These are phyloP conservation scores for Globisporangium barbulae DNA, from an alignment of 352 stramenopile genomes.

Conservation along the genomic window DNA sequence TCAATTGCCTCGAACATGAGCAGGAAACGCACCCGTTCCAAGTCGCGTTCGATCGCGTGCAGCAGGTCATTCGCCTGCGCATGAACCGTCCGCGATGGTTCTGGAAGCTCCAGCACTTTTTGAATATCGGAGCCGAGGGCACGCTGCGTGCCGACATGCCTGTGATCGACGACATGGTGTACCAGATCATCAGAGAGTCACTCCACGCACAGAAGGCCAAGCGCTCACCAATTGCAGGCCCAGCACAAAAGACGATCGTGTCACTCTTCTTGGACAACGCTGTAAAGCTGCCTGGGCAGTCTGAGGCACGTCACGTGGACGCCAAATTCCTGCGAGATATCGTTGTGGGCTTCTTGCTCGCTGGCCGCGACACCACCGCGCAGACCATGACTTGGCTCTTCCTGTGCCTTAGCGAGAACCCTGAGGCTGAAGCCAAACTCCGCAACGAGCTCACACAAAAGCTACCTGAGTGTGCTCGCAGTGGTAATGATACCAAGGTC, in stretches of 20 bases:
- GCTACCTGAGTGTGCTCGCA: neutral
- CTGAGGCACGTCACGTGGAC: constrained; percentile 5
- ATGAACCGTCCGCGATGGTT: constrained; percentile 31
- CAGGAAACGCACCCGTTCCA: constrained; percentile 27
- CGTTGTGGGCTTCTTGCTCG: constrained; percentile 60
- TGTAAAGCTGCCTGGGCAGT: neutral
- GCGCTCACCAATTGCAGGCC: too few species aligned
- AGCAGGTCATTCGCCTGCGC: constrained; percentile 25
- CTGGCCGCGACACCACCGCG: constrained; percentile 57
- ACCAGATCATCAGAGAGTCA: constrained; percentile 16
- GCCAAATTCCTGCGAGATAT: constrained; percentile 44
- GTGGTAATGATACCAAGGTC: neutral
- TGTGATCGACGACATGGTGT: constrained; percentile 9
- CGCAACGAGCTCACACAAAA: neutral
- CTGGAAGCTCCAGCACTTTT: constrained; percentile 30
- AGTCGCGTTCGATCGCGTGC: constrained; percentile 35
- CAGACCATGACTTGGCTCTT: constrained; percentile 57
- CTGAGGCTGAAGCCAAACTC: constrained; percentile 21
- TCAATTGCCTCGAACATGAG: constrained; percentile 8
- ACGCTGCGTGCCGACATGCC: neutral
- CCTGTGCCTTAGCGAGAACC: constrained; percentile 39
- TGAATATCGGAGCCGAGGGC: constrained; percentile 32
- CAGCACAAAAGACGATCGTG: constrained; percentile 9
- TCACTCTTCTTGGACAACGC: constrained; percentile 25
- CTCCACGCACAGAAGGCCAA: neutral